Base-by-base conservation (phyloP, 345 rosid genomes). In the Euphorbia lathyris region DNA sequence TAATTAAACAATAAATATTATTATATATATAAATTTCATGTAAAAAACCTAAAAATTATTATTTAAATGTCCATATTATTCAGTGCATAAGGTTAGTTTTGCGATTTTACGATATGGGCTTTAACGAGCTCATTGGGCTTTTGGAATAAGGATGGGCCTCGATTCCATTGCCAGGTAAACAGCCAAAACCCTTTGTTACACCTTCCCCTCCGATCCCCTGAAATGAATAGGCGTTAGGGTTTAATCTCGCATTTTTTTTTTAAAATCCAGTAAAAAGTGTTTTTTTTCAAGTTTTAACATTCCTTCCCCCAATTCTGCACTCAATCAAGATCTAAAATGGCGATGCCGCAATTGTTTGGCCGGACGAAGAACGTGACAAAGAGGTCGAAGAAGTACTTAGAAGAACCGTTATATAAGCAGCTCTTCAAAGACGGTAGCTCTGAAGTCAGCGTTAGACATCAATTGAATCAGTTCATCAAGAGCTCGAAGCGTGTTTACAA, bases 301-400 rank as follows among this genome's bases (percentile, higher is more conserved):
- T 22, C 67, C 20, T 34, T 34, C 38, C 38, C 38, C 38, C 38
- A 34, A 42, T 0, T 14, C 7, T 9, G 5, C 22, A 30, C 3
- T 22, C 5, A 60, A 7, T 5, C 7, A 9, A 64, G 36, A 30
- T 62, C 27, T n/a, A 67, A 78, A 80, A 85, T 87, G 95, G 82
- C 88, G 79, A 72, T 86, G 79, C 80, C 76, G 71, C 87, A 80
- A 53, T 79, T 83, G 67, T 77, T 83, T 51, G 88, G 96, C 45
- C 87, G 99, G 12, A 80, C 98, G 22, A 90, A 82, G 71, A 85
- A 72, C 70, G 77, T 87, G 30, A 38, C 83, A 11, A 85, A 76
- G 71, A 84, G 94, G 77, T 95, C 98, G 26, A 92, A 81, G 72
- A 95, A 88, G 88, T 88, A 92, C 86, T 63, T 95, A 66, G 99